Conservation (phyloP, 768 basidiomycete species). For the Rhizopogon vinicolor region DNA sequence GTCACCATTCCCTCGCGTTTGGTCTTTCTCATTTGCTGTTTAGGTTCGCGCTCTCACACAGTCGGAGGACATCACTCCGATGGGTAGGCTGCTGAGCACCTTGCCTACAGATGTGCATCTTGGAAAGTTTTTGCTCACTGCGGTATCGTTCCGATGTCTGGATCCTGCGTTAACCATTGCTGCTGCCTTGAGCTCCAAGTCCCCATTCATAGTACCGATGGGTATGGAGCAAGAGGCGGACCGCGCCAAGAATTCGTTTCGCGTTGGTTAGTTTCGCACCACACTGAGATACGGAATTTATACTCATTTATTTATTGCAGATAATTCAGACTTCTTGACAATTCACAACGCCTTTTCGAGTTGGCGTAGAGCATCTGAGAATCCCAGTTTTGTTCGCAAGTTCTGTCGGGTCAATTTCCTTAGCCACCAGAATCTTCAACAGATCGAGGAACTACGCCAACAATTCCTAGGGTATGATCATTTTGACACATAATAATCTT, state of each 20-base stretch:
- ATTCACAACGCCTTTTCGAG: slow-evolving; percentile 85
- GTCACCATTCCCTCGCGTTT: neutral
- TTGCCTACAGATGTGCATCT: slow-evolving; percentile 95
- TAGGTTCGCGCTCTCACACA: slow-evolving; percentile 84
- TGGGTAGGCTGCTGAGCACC: slow-evolving; percentile 87
- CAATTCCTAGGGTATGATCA: slow-evolving; percentile 67
- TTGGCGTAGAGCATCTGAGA: slow-evolving; percentile 77
- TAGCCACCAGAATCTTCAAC: slow-evolving; percentile 89
- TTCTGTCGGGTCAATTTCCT: slow-evolving; percentile 81
- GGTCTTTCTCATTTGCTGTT: slow-evolving; percentile 3
- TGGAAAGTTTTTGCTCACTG: slow-evolving; percentile 86
- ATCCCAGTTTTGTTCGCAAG: slow-evolving; percentile 55
- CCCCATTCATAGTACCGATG: slow-evolving; percentile 86
- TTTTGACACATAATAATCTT: slow-evolving; percentile 1
- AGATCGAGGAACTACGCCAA: slow-evolving; percentile 94
- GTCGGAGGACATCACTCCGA: slow-evolving; percentile 88
- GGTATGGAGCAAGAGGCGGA: slow-evolving; percentile 87
- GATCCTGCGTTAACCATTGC: slow-evolving; percentile 97
- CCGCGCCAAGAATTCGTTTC: slow-evolving; percentile 76
- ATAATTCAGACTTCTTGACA: slow-evolving; percentile 93
- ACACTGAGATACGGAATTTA: neutral
- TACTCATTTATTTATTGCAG: slow-evolving; percentile 33
- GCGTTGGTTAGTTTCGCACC: slow-evolving; percentile 47
- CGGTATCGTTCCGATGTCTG: slow-evolving; percentile 81
- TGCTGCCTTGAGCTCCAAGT: slow-evolving; percentile 88